Evolutionary conservation across 192 early-diverging fungal genomes (phyloP), one percentile per base, ranked within the genome.

Genomic region (Lobosporangium transversale): DNA sequence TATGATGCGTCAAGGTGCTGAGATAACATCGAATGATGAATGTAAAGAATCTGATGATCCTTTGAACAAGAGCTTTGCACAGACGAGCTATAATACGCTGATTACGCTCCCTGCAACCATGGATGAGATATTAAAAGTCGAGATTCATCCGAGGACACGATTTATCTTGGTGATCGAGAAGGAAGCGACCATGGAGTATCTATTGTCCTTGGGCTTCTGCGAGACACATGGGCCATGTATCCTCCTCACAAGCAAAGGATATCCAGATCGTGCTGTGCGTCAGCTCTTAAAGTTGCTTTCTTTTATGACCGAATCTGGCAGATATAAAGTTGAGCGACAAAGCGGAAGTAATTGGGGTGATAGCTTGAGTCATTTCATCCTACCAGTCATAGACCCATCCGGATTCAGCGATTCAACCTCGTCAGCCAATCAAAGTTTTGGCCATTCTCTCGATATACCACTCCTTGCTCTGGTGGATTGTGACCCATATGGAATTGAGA

Each of bases 161-260:
- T 62, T 62, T 18, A 45, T 76, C 20, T 24, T 76, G 0, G 73
- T 67, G 21, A 49, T 76, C 7, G 73, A 76, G 23, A 76, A 76
- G n/a, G 73, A 76, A 47, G 58, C 73, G 14, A 65, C 65, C 7
- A 50, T 76, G 36, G 43, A 40, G 6, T 24, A 76, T 21, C 20
- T 76, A 18, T 57, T 67, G 3, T 62, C 64, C 1, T 9, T 40
- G 0, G 65, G 73, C 15, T 76, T 76, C 64, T 76, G 59, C 27
- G 47, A 67, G 7, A 40, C 58, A 0, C 44, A 58, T 51, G 73
- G 73, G 21, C 73, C 73, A 1, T 76, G 73, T 23, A 58, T 76
- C 40, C 26, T 76, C 2, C 35, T 76, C 58, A 67, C 73, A 6
- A 67, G 73, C 40, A 76, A 76, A 62, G 73, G 73, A 20, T 76